Evolutionary conservation across 2,329 filamentous ascomycete species (phyloP), one percentile per base, ranked within the genome.

Genomic region (Tolypocladium ophioglossoides): DNA sequence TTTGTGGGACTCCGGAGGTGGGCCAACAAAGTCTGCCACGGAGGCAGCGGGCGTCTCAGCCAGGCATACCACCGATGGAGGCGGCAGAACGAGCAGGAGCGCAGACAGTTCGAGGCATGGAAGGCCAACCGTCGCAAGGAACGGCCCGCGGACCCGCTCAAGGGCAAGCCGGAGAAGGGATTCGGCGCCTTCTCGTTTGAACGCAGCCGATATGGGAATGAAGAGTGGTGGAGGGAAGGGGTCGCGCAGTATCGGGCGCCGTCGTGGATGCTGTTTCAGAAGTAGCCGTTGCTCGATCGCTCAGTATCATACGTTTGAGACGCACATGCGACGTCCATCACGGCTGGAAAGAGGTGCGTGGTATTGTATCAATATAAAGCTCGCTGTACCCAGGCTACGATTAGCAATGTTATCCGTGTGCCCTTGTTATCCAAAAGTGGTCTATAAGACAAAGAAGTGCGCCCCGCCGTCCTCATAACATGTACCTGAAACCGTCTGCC

Each of bases 401-500:
- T 14, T 5, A 18, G n/a, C 18, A 32, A 20, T 47, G 27, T 20
- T 11, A 32, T 20, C 44, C 44, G 12, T 4, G 18, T 1, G 18
- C 4, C 9, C 16, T 14, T 32, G 6, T 8, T 18, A 14, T 32
- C 27, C 27, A 48, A 11, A 32, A n/a, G 2, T 6, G 24, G 24
- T 16, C 5, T 18, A n/a, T 9, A n/a, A n/a, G 20, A 32, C 27
- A 37, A 12, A 20, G 20, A 6, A 12, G 8, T 9, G 18, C n/a
- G 27, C 44, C 8, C 44, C 5, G 18, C 16, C 2, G 16, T 22
- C 24, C 27, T 63, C 59, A 78, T 55, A 79, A 56, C 68, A 79
- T 78, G 57, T 76, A 78, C 58, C 74, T 66, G 61, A 77, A 79
- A 39, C 61, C 62, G 51, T 63, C 63, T 27, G 56, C 61, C 11